These are phyloP conservation scores for Blumeriella jaapii DNA, from an alignment of 2,329 filamentous ascomycete species.

Conservation along the genomic window DNA sequence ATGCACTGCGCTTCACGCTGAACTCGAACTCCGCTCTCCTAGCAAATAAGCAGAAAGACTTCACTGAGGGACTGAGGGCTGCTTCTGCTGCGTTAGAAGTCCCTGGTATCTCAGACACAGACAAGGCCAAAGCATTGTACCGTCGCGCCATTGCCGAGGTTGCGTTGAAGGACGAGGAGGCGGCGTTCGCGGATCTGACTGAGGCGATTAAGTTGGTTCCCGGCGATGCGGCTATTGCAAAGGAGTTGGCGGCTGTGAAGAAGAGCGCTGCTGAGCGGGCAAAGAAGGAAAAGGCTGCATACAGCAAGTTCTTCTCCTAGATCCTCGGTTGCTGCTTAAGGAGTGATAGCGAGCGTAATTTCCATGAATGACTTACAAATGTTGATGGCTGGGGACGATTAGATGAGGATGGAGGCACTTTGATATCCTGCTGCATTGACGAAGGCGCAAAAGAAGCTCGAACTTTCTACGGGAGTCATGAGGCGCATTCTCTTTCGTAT, in stretches of 20 bases:
- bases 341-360: no score
- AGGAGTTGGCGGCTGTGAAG: slow-evolving; percentile 70
- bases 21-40: slow-evolving; percentile 84
- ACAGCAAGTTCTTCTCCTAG: slow-evolving; percentile 72
- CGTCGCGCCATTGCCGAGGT: slow-evolving; percentile 67
- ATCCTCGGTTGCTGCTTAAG: no score
- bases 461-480: background rate
- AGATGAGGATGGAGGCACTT: background rate
- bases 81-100: slow-evolving; percentile 65
- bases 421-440: background rate
- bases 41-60: slow-evolving; percentile 67
- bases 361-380: no score
- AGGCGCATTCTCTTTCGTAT: background rate
- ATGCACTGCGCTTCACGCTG: slow-evolving; percentile 68
- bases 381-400: background rate
- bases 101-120: slow-evolving; percentile 53
- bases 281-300: slow-evolving; percentile 85
- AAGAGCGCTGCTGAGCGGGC: slow-evolving; percentile 59
- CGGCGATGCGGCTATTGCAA: slow-evolving; percentile 59
- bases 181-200: slow-evolving; percentile 62
- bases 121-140: slow-evolving; percentile 84
- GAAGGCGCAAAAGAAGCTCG: background rate
- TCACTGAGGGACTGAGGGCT: slow-evolving; percentile 55
- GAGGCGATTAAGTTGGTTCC: slow-evolving; percentile 67
- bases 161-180: slow-evolving; percentile 74